phyloP scores from a whole-genome alignment of 1,284 basidiomycete genomes.

The Fomitopsis pinicola region DNA sequence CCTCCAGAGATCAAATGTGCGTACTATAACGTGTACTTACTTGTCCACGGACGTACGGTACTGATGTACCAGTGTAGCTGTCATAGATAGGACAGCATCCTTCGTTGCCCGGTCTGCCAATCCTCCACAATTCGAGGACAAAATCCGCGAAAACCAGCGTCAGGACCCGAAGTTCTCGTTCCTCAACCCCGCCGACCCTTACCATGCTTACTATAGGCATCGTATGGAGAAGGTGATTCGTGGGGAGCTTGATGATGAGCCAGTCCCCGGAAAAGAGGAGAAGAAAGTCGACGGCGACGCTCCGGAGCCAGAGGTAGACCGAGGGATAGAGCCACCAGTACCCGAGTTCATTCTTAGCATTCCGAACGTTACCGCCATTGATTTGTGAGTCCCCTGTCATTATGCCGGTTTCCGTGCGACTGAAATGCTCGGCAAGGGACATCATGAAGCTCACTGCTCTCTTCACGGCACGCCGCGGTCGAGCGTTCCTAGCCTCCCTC shows the following conservation, averaged over 20 bases:
- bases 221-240: conserved; percentile 75
- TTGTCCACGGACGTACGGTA: background rate
- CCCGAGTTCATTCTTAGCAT: conserved; percentile 87
- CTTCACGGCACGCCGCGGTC: conserved; percentile 91
- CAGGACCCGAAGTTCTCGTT: conserved; percentile 96
- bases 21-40: background rate
- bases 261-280: conserved; percentile 40
- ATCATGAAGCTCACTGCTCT: conserved; percentile 93
- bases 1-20: conserved; percentile 87
- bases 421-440: conserved; percentile 51
- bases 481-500: conserved; percentile 81
- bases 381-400: conserved; percentile 62
- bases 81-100: conserved; percentile 95
- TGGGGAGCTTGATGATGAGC: conserved; percentile 71
- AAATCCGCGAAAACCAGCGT: conserved; percentile 92
- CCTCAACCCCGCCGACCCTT: conserved; percentile 91
- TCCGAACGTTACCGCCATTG: conserved; percentile 86
- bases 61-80: conserved; percentile 44
- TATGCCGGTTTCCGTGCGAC: background rate
- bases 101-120: conserved; percentile 91
- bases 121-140: conserved; percentile 88
- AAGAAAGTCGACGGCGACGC: conserved; percentile 35
- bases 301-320: conserved; percentile 38
- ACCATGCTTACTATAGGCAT: conserved; percentile 95
- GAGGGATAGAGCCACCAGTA: conserved; percentile 77